Base-by-base conservation (phyloP, 1,139 yeast genomes). In the Saccharomycopsis hybrid region DNA sequence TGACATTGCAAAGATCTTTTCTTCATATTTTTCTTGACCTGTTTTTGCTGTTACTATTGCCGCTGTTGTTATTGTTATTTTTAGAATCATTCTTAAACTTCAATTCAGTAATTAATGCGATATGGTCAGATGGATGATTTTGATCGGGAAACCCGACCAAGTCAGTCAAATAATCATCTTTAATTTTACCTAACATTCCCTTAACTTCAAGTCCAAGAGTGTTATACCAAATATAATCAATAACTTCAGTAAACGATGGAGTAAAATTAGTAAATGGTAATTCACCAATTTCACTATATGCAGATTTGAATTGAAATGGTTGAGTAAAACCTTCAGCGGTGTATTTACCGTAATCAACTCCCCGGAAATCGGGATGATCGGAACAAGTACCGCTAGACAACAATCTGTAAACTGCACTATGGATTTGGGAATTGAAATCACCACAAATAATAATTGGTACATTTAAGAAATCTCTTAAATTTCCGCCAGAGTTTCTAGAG, bases 161-260 rank as follows among this genome's bases (percentile, higher is more conserved):
- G 58, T 82, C 81, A 54, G 77, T 72, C 43, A 84, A 74, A 65
- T 92, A 92, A 5, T 82, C 84, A 49, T 76, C 76, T 64, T 90
- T 97, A 43, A 90, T 79, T 59, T 80, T 80, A 41, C 97, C 97
- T 55, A 92, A 71, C 58, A 94, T 70, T 11, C 96, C 97, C 60
- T 81, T 82, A 7, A 92, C 96, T 55, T 84, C 80, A 56, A 94
- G 72, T 5, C 81, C 73, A 8, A 82, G 74, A 11, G 96, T 84
- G 2, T 96, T 78, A 66, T 86, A 89, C 96, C 97, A 94, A 54
- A 94, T 83, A 65, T 92, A 92, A 68, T 94, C 99, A 67, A 94
- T 88, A 43, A 83, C 90, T 60, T 89, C 90, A 2, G 95, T 88
- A 68, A 92, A 94, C 42, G 85, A 80, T 36, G 99, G 98, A 0